These are phyloP conservation scores for Cladosporium colombiae DNA, from an alignment of 2,329 filamentous ascomycete genomes.

Conservation along the genomic window DNA sequence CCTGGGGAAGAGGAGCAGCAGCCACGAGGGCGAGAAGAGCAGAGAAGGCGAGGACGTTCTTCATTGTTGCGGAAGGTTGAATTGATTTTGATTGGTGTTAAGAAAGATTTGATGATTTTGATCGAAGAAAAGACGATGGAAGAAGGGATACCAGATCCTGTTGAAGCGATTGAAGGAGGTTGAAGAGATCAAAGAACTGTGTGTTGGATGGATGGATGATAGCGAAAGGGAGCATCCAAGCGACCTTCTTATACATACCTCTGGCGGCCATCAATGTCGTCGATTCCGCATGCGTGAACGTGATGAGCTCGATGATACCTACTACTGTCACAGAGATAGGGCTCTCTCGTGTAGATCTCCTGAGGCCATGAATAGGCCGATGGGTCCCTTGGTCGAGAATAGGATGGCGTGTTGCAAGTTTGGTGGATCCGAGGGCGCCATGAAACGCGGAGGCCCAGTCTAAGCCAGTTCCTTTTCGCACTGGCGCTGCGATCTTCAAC, in stretches of 20 bases:
- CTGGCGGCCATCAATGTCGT: slow-evolving; percentile 1
- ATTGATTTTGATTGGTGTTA: neutral
- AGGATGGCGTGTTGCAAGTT: slow-evolving; percentile 5
- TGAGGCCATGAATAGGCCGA: neutral
- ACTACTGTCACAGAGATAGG: slow-evolving; percentile 6
- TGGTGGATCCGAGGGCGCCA: slow-evolving; percentile 3
- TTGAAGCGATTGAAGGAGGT: slow-evolving; percentile 16
- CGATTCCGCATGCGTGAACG: neutral
- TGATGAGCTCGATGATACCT: slow-evolving; percentile 5
- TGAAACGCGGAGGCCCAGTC: slow-evolving; percentile 17
- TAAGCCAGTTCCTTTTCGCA: neutral
- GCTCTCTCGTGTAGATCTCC: neutral
- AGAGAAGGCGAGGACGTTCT: slow-evolving; percentile 19
- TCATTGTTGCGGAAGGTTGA: slow-evolving; percentile 13
- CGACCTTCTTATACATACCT: slow-evolving; percentile 17
- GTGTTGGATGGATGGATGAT: slow-evolving; percentile 7
- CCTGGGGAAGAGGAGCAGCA: slow-evolving; percentile 15
- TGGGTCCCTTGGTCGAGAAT: neutral
- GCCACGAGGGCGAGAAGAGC: slow-evolving; percentile 18
- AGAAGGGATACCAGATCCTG: slow-evolving; percentile 18
- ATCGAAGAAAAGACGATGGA: slow-evolving; percentile 3
- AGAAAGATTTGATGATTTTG: neutral
- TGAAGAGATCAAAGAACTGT: slow-evolving; percentile 12
- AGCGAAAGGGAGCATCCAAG: neutral
- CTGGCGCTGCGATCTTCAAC: neutral